Evolutionary conservation across 768 basidiomycete species (phyloP).

Genomic region (Pisolithus microcarpus): DNA sequence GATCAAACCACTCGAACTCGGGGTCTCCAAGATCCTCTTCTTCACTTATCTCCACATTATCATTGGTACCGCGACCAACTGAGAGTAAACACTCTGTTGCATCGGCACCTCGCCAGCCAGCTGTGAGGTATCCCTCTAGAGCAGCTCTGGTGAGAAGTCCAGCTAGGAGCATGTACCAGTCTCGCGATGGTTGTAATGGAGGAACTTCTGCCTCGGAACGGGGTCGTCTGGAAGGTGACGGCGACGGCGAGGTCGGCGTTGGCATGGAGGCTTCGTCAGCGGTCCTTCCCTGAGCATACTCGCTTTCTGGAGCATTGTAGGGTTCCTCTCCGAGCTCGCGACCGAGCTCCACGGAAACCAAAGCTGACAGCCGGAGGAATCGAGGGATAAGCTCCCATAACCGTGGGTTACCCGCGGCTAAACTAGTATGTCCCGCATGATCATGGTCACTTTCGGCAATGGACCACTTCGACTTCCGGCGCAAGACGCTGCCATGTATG

Average conservation of each 20-base stretch:
- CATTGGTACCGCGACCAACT: conserved; percentile 53
- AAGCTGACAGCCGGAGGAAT: conserved; percentile 71
- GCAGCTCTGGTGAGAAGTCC: conserved; percentile 77
- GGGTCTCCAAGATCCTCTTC: conserved; percentile 27
- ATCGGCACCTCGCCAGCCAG: conserved; percentile 69
- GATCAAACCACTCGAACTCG: conserved; percentile 56
- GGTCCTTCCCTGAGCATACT: conserved; percentile 23
- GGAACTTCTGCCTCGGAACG: conserved; percentile 34
- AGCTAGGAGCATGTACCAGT: conserved; percentile 77
- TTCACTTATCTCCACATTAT: conserved; percentile 18
- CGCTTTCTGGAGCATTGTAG: conserved; percentile 29
- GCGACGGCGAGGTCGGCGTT: conserved; percentile 10
- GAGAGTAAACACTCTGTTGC: conserved; percentile 67
- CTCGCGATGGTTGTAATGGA: conserved; percentile 61
- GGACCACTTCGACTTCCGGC: conserved; percentile 37
- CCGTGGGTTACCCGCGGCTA: conserved; percentile 55
- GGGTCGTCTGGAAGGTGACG: conserved; percentile 13
- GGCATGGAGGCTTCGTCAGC: conserved; percentile 8
- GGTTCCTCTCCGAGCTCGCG: conserved; percentile 57
- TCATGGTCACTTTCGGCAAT: conserved; percentile 16
- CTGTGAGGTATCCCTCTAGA: conserved; percentile 77
- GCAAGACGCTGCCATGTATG: conserved; percentile 48
- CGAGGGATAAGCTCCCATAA: conserved; percentile 59
- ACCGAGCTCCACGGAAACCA: conserved; percentile 72
- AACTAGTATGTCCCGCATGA: conserved; percentile 14